Conservation (phyloP, 73 alveolate species). For the Paramecium tetraurelia region DNA sequence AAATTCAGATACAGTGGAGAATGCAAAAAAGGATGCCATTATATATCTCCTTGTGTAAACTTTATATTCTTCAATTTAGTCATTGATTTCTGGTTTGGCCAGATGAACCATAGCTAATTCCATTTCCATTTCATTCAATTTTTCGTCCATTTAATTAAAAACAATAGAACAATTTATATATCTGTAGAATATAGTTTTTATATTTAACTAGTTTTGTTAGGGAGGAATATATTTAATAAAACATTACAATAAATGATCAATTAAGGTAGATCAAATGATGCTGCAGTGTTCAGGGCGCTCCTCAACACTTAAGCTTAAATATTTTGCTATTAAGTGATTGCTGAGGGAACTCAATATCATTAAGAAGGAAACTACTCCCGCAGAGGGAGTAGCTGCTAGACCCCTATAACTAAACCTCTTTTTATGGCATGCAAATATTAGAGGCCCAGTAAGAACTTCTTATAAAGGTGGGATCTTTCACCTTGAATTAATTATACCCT, state of each 20-base stretch:
- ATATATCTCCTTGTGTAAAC: background rate
- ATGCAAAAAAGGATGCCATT: constrained; percentile 49
- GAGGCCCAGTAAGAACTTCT: constrained; percentile 90
- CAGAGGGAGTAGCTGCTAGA: constrained; percentile 83
- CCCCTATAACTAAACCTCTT: constrained; percentile 72
- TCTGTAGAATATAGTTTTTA: background rate
- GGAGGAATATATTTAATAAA: no score
- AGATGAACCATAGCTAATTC: constrained; percentile 14
- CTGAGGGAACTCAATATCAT: constrained; percentile 71
- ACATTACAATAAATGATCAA: background rate
- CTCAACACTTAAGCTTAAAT: constrained; percentile 43
- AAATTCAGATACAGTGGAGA: background rate
- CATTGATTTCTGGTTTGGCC: constrained; percentile 27
- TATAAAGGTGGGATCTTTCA: constrained; percentile 90
- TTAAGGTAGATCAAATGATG: constrained; percentile 24
- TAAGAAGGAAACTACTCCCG: constrained; percentile 69
- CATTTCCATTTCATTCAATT: constrained; percentile 16
- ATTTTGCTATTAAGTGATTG: constrained; percentile 77
- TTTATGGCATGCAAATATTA: constrained; percentile 85
- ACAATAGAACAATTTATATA: no score
- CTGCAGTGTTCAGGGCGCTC: constrained; percentile 53
- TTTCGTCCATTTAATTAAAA: background rate
- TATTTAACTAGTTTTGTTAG: background rate
- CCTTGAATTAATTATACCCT: constrained; percentile 75
- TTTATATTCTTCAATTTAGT: background rate